A percentile compares a stretch with the other conserved stretches of the same genome.
phyloP scores from a whole-genome alignment of 495 filamentous ascomycete genomes.

The Cercophora scortea region DNA sequence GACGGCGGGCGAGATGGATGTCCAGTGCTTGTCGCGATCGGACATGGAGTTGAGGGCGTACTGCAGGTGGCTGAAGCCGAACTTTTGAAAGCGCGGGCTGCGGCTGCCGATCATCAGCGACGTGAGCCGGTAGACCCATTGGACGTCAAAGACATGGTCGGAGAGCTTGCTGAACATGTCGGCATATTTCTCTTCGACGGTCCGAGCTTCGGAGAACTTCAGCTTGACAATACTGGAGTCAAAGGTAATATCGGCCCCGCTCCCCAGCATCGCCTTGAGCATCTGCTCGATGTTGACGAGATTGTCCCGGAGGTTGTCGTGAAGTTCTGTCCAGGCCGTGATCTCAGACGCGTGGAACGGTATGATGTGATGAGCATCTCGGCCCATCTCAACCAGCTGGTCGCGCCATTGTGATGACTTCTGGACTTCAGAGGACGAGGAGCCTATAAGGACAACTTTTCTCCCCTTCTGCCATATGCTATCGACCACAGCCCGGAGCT shows the following conservation, averaged over 20 bases:
- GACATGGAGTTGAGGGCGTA: constrained; percentile 17
- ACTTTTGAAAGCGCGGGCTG: constrained; percentile 5
- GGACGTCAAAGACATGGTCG: constrained; percentile 18
- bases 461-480: constrained; percentile 60
- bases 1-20: constrained; percentile 7
- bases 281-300: constrained; percentile 32
- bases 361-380: constrained; percentile 21
- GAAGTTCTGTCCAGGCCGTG: constrained; percentile 9
- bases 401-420: constrained; percentile 22
- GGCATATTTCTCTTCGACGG: constrained; percentile 5
- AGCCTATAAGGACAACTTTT: constrained; percentile 68
- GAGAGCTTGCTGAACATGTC: constrained; percentile 1
- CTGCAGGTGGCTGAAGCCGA: constrained; percentile 4
- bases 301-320: constrained; percentile 31
- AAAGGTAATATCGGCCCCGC: constrained; percentile 10
- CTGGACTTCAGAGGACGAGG: constrained; percentile 36
- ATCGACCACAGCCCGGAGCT: constrained; percentile 63
- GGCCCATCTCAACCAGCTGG: constrained; percentile 23
- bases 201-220: background rate
- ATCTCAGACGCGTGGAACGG: constrained; percentile 16
- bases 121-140: constrained; percentile 25
- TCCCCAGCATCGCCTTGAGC: constrained; percentile 19
- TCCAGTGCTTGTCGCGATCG: constrained; percentile 18
- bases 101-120: constrained; percentile 18
- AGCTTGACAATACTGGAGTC: background rate